Percentiles rank a stretch among this genome's conserved stretches.
phyloP scores from a whole-genome alignment of 2,329 filamentous ascomycete species.

The Graphium sp. region DNA sequence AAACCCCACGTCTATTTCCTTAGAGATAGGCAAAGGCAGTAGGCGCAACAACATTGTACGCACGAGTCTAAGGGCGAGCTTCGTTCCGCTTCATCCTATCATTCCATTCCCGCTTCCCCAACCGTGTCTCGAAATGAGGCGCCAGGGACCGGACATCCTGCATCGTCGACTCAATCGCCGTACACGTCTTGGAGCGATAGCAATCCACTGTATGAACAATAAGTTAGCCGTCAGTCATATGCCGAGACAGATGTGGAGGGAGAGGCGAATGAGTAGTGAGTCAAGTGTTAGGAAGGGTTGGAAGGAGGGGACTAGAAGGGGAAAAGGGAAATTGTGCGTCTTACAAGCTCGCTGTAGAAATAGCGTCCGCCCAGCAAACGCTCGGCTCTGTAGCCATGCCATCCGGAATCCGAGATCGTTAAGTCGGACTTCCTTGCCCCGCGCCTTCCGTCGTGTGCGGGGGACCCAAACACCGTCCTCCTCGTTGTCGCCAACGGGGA shows the following conservation, averaged over 20 bases:
- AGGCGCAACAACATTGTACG: no score
- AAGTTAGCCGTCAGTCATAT: no score
- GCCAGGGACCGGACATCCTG: slow-evolving; percentile 59
- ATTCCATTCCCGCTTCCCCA: slow-evolving; percentile 64
- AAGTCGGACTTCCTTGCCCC: slow-evolving; percentile 71
- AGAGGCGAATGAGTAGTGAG: no score
- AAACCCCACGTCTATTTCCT: slow-evolving; percentile 2
- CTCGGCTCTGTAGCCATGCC: slow-evolving; percentile 89
- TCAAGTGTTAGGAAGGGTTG: no score
- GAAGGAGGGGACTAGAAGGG: background rate
- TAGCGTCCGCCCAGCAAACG: slow-evolving; percentile 71
- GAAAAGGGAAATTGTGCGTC: slow-evolving; percentile 20
- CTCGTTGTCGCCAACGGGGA: slow-evolving; percentile 51
- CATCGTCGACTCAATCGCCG: slow-evolving; percentile 61
- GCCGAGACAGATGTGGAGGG: no score
- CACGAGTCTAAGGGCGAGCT: background rate
- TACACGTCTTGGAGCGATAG: slow-evolving; percentile 82
- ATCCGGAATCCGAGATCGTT: slow-evolving; percentile 91
- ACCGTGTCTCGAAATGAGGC: slow-evolving; percentile 76
- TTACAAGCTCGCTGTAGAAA: slow-evolving; percentile 84
- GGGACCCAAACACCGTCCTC: slow-evolving; percentile 63
- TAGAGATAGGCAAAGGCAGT: no score
- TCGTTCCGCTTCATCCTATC: slow-evolving; percentile 28
- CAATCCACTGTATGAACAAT: slow-evolving; percentile 54
- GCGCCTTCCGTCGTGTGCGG: slow-evolving; percentile 49